Conservation (phyloP, 2,329 filamentous ascomycete genomes). For the Colletotrichum navitas region DNA sequence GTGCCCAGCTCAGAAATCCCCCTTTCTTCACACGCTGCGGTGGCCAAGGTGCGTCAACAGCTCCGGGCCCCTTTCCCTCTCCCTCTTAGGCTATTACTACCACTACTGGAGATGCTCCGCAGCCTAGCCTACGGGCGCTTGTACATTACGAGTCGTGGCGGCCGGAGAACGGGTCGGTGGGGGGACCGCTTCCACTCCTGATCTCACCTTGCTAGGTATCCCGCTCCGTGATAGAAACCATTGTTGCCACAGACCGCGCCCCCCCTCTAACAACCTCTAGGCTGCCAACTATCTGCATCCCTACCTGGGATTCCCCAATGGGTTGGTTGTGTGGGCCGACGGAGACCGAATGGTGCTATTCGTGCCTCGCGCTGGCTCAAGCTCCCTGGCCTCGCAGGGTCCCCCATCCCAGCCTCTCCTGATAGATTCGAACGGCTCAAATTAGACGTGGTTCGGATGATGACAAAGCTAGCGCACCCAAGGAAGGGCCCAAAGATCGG, state of each 20-base stretch:
- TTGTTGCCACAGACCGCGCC: constrained; percentile 15
- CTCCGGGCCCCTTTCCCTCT: constrained; percentile 5
- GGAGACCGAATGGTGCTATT: background rate
- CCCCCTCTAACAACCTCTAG: constrained; percentile 4
- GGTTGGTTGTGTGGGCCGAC: background rate
- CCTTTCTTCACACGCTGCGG: constrained; percentile 8
- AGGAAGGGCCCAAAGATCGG: no score
- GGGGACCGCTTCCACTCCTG: background rate
- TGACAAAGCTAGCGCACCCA: background rate
- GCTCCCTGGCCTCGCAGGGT: constrained; percentile 32
- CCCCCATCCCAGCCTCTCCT: constrained; percentile 14
- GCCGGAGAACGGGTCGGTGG: constrained; percentile 17
- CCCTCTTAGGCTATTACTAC: no score
- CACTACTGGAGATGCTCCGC: background rate
- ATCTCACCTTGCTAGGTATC: constrained; percentile 1
- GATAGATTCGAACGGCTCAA: constrained; percentile 6
- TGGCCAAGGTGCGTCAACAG: constrained; percentile 4
- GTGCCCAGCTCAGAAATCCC: background rate
- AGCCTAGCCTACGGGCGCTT: background rate
- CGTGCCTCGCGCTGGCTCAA: constrained; percentile 18
- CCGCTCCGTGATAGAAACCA: constrained; percentile 12
- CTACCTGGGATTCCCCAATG: constrained; percentile 6
- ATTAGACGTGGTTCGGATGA: constrained; percentile 21
- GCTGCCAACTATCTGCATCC: background rate
- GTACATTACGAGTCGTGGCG: background rate